Evolutionary conservation across 441 rosid genomes (phyloP), one percentile per base, ranked within the genome.

Genomic region (Populus trichocarpa): DNA sequence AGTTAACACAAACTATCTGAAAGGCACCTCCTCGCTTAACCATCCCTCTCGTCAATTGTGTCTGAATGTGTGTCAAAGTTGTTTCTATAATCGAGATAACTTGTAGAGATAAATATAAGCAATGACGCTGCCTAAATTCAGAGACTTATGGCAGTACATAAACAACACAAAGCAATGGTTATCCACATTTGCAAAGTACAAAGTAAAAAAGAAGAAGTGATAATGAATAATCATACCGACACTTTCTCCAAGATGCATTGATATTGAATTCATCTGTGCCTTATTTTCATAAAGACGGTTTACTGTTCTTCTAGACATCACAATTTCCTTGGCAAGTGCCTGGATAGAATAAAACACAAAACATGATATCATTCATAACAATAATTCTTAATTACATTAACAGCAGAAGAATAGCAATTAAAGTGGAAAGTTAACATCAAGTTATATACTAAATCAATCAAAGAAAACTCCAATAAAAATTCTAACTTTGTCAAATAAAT

Each of bases 191-290:
- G 59, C 42, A 66, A 65, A 6, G 32, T 33, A 22, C 67, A 33
- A 20, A 28, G 74, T 22, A 16, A 36, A 30, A 53, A 70, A 46
- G 18, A 26, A 71, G 30, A 84, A 64, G 36, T 50, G 67, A 69
- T 32, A 35, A 67, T 23, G 84, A 72, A 78, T 77, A 28, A 86
- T 71, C 84, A 77, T 90, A 95, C 99, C 98, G 28, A 95, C 92
- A 78, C 99, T 95, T 84, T 93, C 98, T 12, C 99, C 97, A n/a
- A 95, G 97, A 75, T 93, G 99, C 99, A 93, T 93, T 3, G 98
- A 95, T 83, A 95, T 91, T 20, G 99, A 95, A 86, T 95, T 95
- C 92, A 93, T 73, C 78, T 95, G 99, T 7, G 98, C 99, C 85
- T 90, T 95, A 71, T 95, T 95, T 83, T 95, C 99, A 83, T 88